Percentiles rank a stretch among this genome's conserved stretches.
These are phyloP conservation scores for Agrocybe praecox DNA, from an alignment of 768 basidiomycete genomes.

Conservation along the genomic window DNA sequence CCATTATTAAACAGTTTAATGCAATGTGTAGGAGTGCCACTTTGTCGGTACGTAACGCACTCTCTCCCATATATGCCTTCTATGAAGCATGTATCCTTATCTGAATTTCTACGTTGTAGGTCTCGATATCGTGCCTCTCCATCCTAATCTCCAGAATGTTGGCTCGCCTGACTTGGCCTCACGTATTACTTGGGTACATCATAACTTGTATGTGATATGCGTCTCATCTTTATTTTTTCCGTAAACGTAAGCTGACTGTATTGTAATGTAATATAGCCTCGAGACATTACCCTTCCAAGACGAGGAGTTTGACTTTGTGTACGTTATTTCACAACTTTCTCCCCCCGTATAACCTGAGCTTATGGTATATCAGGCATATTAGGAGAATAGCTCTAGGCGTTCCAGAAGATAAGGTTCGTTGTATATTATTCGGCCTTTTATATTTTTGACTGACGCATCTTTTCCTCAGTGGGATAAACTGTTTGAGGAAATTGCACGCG, in stretches of 20 bases:
- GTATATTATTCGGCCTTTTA: constrained; percentile 5
- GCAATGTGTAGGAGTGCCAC: constrained; percentile 45
- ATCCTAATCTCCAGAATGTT: constrained; percentile 66
- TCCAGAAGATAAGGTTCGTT: constrained; percentile 76
- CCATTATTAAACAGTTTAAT: not conserved
- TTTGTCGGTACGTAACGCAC: constrained; percentile 58
- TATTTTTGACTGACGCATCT: not conserved
- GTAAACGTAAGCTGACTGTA: not conserved
- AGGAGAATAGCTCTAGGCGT: constrained; percentile 75
- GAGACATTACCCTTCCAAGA: constrained; percentile 70
- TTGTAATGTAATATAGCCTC: constrained; percentile 42
- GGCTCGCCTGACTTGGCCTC: constrained; percentile 57
- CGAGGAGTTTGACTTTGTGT: constrained; percentile 82
- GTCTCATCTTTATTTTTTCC: constrained; percentile 1
- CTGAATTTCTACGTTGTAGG: constrained; percentile 34
- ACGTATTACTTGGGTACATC: constrained; percentile 72
- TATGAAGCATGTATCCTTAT: no score
- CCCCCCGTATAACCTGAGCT: constrained; percentile 2
- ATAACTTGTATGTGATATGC: constrained; percentile 59
- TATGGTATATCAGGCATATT: constrained; percentile 48
- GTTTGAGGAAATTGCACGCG: constrained; percentile 68
- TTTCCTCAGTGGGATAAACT: constrained; percentile 61
- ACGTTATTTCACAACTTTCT: constrained; percentile 26
- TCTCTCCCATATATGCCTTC: not conserved
- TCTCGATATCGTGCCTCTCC: constrained; percentile 71